Conservation (phyloP, 1,139 yeast genomes). For the Hyphopichia wangnamkhiaoensis region DNA sequence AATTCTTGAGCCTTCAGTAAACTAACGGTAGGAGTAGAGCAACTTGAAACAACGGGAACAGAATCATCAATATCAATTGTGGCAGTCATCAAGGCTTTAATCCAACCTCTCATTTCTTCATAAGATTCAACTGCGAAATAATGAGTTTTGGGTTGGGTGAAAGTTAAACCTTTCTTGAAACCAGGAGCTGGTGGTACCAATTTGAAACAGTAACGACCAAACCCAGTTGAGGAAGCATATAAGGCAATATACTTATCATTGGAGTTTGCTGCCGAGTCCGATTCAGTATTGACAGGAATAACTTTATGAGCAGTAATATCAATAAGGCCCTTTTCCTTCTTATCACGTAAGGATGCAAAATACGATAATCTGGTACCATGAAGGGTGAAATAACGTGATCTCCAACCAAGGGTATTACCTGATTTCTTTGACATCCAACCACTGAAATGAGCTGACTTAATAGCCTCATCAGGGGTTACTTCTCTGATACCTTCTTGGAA, state of each 20-base stretch:
- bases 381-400: constrained; percentile 81
- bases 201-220: constrained; percentile 90
- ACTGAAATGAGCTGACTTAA: constrained; percentile 70
- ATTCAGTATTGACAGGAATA: constrained; percentile 51
- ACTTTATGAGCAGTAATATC: constrained; percentile 96
- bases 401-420: constrained; percentile 90
- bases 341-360: constrained; percentile 77
- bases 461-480: constrained; percentile 76
- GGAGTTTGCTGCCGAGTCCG: constrained; percentile 60
- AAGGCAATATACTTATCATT: constrained; percentile 80
- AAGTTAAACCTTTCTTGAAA: constrained; percentile 88
- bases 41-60: constrained; percentile 91
- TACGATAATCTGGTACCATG: constrained; percentile 94
- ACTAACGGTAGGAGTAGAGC: constrained; percentile 91
- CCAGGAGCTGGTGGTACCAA: constrained; percentile 98
- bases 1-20: constrained; percentile 84
- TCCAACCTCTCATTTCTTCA: constrained; percentile 94
- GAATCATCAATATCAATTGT: constrained; percentile 94
- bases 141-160: constrained; percentile 94
- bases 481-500: constrained; percentile 88
- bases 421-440: constrained; percentile 95
- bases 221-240: constrained; percentile 91
- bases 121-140: constrained; percentile 91
- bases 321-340: constrained; percentile 85
- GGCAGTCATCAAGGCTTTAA: constrained; percentile 91